Conservation (phyloP, 257 asterid genomes). For the Coffea eugenioides region DNA sequence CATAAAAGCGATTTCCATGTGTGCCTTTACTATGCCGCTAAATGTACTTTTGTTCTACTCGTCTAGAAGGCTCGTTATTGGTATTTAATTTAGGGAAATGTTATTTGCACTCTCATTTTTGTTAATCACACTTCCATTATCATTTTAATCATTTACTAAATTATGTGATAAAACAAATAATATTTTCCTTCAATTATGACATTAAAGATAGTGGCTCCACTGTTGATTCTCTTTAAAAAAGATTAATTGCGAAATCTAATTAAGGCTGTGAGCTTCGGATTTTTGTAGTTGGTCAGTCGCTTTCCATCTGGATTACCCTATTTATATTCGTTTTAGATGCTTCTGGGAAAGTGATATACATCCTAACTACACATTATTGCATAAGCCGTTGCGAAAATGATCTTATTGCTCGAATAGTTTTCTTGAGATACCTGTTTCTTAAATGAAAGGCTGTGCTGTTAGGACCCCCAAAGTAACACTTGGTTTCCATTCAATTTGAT, state of each 20-base stretch:
- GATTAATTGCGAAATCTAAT: neutral
- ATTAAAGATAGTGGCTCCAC: neutral
- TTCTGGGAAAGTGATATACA: slow-evolving; percentile 16
- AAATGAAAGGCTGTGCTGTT: neutral
- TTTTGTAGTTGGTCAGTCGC: slow-evolving; percentile 13
- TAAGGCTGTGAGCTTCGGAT: neutral
- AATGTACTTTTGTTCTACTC: neutral
- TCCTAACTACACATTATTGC: slow-evolving; percentile 12
- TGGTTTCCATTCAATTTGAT: neutral
- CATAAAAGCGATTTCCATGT: neutral
- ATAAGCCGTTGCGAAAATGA: neutral
- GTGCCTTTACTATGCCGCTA: neutral
- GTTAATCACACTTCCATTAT: no score
- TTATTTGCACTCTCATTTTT: no score
- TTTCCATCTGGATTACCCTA: slow-evolving; percentile 4
- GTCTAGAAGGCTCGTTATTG: neutral
- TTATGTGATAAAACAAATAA: no score
- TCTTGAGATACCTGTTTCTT: neutral
- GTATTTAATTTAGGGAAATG: no score
- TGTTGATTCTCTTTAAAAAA: neutral
- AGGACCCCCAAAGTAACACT: neutral
- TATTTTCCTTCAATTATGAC: neutral
- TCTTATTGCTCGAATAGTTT: neutral
- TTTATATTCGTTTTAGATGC: slow-evolving; percentile 7
- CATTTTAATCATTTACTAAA: no score